A percentile compares a stretch with the other conserved stretches of the same genome.
phyloP scores from a whole-genome alignment of 345 rosid genomes.

The Erysimum cheiranthoides region DNA sequence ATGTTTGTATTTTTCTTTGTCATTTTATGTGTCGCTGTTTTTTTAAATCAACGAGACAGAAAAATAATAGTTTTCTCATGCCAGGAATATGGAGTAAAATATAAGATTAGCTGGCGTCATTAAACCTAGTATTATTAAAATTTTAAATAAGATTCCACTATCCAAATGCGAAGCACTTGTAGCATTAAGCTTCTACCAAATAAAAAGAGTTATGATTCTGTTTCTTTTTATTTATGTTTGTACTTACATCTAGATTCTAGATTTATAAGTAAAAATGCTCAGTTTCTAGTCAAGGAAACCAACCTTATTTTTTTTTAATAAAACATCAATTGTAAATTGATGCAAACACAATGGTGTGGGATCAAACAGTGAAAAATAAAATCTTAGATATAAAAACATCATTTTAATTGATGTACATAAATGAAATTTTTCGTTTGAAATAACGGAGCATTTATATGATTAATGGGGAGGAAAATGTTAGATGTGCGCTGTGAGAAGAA shows the following conservation, averaged over 20 bases:
- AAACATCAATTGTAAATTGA: too few species aligned
- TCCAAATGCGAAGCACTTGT: conserved; percentile 36
- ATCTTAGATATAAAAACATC: too few species aligned
- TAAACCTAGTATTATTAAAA: conserved; percentile 28
- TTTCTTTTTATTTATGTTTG: neutral
- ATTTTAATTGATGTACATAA: neutral
- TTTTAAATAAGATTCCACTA: conserved; percentile 37
- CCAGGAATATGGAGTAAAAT: conserved; percentile 30
- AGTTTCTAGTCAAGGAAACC: too few species aligned
- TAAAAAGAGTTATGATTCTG: neutral
- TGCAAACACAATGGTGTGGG: too few species aligned
- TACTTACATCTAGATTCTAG: conserved; percentile 12
- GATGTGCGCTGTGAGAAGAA: conserved; percentile 31
- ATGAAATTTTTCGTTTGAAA: conserved; percentile 13
- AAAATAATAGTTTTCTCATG: conserved; percentile 1
- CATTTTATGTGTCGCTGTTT: conserved; percentile 19
- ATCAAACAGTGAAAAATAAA: too few species aligned
- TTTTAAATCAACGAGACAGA: neutral
- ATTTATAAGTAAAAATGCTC: conserved; percentile 7
- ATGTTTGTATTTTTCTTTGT: conserved; percentile 6
- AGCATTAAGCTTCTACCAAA: neutral
- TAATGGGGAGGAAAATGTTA: conserved; percentile 17
- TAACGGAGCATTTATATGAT: neutral
- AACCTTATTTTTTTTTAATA: too few species aligned
- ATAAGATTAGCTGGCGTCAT: conserved; percentile 40